phyloP scores from a whole-genome alignment of 2,329 filamentous ascomycete genomes.

The Venturia effusa region DNA sequence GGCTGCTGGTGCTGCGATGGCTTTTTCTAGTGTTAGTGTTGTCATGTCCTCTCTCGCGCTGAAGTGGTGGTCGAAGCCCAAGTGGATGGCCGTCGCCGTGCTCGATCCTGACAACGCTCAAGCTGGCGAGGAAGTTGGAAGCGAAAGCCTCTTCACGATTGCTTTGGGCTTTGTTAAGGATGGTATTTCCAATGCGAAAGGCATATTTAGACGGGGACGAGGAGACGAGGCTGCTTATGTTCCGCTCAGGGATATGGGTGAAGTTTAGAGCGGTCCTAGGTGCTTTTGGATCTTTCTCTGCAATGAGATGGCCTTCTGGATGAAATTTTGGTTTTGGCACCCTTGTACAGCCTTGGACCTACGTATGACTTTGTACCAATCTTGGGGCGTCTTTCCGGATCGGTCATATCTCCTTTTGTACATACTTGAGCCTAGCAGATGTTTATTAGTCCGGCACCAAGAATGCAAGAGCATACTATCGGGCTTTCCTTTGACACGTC shows the following conservation, averaged over 20 bases:
- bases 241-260: constrained; percentile 32
- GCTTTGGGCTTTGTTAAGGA: background rate
- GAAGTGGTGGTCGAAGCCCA: constrained; percentile 74
- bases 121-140: constrained; percentile 18
- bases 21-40: constrained; percentile 78
- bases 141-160: background rate
- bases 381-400: background rate
- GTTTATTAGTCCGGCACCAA: background rate
- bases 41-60: constrained; percentile 74
- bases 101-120: constrained; percentile 38
- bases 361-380: background rate
- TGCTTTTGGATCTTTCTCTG: background rate
- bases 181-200: background rate
- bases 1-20: constrained; percentile 92
- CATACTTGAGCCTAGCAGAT: background rate
- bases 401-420: background rate
- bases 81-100: constrained; percentile 70
- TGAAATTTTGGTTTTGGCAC: background rate
- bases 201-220: constrained; percentile 13
- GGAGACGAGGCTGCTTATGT: constrained; percentile 33
- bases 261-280: background rate
- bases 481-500: too few relatives aligned
- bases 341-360: background rate
- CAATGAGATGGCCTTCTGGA: background rate
- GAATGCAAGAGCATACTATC: background rate